Conservation (phyloP, 176 grass and related monocot species). For the Ensete glaucum region DNA sequence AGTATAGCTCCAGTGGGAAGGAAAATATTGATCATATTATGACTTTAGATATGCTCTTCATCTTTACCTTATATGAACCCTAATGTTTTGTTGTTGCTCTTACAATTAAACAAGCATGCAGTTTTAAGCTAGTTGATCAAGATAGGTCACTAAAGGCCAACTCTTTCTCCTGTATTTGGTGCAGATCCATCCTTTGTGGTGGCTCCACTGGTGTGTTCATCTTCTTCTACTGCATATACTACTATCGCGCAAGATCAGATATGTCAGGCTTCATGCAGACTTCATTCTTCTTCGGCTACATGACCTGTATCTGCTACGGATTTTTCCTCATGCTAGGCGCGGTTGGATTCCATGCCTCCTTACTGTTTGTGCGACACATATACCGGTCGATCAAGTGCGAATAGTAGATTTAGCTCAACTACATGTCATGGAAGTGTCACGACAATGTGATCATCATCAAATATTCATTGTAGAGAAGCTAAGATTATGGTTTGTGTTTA, state of each 20-base stretch:
- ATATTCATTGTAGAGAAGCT: no score
- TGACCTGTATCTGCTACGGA: not conserved
- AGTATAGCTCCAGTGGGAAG: no score
- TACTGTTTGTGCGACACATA: not conserved
- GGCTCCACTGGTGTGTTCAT: not conserved
- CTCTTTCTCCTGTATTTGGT: not conserved
- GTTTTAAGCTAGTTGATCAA: not conserved
- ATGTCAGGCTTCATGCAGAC: not conserved
- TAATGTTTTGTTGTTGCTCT: not conserved
- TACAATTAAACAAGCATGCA: not conserved
- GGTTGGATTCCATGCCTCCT: not conserved
- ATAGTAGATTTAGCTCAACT: not conserved
- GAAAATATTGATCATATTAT: no score
- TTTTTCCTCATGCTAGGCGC: not conserved
- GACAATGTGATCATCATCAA: no score
- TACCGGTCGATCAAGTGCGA: constrained; percentile 2
- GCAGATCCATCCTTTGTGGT: not conserved
- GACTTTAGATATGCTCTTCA: no score
- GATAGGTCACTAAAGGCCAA: not conserved
- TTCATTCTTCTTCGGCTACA: not conserved
- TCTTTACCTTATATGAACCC: no score
- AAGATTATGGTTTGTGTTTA: no score
- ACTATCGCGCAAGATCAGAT: not conserved
- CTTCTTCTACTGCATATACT: not conserved
- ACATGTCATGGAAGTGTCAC: no score